phyloP scores from a whole-genome alignment of 257 asterid species.

The Leonotis leonurus region DNA sequence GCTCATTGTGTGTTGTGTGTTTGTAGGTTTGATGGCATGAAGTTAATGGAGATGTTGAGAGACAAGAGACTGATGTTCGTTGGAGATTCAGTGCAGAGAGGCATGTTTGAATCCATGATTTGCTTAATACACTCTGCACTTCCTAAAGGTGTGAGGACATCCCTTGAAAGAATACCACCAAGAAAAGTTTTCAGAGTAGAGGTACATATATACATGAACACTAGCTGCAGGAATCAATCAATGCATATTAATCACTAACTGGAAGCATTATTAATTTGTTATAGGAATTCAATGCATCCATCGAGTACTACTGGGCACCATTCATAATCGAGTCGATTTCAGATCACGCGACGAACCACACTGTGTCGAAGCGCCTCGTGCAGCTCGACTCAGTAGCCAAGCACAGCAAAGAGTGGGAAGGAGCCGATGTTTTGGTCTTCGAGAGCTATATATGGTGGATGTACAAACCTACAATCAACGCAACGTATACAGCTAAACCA shows the following conservation, averaged over 20 bases:
- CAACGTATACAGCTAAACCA: too few species aligned
- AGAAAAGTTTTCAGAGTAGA: conserved; percentile 61
- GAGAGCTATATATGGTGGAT: conserved; percentile 99
- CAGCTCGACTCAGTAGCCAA: conserved; percentile 68
- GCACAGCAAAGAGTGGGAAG: conserved; percentile 68
- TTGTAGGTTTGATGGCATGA: conserved; percentile 69
- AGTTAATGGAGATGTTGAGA: conserved; percentile 67
- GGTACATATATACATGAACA: too few species aligned
- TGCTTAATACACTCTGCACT: conserved; percentile 65
- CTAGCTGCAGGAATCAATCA: too few species aligned
- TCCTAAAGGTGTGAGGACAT: conserved; percentile 36
- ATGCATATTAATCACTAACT: too few species aligned
- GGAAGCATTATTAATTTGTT: too few species aligned
- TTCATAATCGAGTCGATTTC: conserved; percentile 78
- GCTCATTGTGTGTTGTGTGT: too few species aligned
- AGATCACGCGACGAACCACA: conserved; percentile 74
- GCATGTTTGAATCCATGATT: conserved; percentile 92
- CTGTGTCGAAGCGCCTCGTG: conserved; percentile 59
- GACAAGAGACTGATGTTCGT: conserved; percentile 79
- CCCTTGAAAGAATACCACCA: conserved; percentile 64
- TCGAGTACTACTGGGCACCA: conserved; percentile 97
- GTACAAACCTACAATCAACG: conserved; percentile 70
- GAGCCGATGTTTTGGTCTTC: conserved; percentile 63
- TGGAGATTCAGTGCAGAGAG: conserved; percentile 88
- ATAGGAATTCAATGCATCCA: conserved; percentile 71